phyloP scores from a whole-genome alignment of 1,139 yeast species.

The Geotrichum bryndzae region DNA sequence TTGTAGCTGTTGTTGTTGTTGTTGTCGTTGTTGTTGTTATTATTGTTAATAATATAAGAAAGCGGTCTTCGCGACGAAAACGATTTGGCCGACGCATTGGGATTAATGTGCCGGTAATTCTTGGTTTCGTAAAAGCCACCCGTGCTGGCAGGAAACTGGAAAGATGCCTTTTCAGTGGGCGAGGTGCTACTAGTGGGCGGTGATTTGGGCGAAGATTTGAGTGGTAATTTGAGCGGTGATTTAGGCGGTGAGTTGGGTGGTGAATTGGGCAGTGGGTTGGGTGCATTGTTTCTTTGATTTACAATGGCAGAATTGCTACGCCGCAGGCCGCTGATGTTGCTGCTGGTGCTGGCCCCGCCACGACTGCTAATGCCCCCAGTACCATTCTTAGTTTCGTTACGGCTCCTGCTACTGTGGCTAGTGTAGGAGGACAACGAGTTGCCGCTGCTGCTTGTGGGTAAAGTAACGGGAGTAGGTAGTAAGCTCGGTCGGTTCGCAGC shows the following conservation, averaged over 20 bases:
- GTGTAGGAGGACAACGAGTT: background rate
- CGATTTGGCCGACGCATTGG: slow-evolving; percentile 1
- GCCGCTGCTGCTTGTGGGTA: background rate
- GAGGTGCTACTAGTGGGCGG: background rate
- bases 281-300: background rate
- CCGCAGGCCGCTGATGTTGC: background rate
- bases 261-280: background rate
- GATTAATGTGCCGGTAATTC: slow-evolving; percentile 1
- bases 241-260: no score
- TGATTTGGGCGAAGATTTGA: background rate
- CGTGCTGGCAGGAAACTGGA: slow-evolving; percentile 2
- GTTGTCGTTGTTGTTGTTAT: background rate
- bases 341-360: background rate
- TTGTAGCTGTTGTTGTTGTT: background rate
- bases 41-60: slow-evolving; percentile 1
- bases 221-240: no score
- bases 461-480: background rate
- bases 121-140: background rate
- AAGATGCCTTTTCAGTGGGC: background rate
- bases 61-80: slow-evolving; percentile 8
- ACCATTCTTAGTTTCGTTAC: background rate
- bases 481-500: background rate
- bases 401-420: background rate
- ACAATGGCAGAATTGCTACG: background rate
- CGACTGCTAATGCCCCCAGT: background rate